Evolutionary conservation across 2,329 filamentous ascomycete genomes (phyloP), one percentile per base, ranked within the genome.

Genomic region (Fusarium sp.): DNA sequence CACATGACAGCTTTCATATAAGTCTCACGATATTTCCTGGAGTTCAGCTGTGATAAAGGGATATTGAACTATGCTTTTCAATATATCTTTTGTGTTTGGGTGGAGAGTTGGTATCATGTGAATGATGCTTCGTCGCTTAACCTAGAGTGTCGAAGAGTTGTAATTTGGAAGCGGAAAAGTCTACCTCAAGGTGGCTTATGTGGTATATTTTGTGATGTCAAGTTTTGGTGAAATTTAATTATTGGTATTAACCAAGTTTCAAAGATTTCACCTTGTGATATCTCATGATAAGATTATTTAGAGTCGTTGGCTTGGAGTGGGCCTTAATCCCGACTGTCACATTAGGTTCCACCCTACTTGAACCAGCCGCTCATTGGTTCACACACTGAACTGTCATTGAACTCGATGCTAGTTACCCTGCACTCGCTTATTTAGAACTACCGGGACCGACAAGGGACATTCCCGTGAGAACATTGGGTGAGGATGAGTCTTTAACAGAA

Each of bases 291-390:
- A 32, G 12, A 12, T 32, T 30, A 12, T 38, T 46, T 42, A 45
- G 24, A 67, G 47, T 53, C 23, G 23, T 40, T 17, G 19, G 8
- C 6, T 30, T 45, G 30, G 21, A 12, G 63, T 59, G 63, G 58
- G 47, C 36, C 34, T 38, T 5, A 10, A 17, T 17, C 20, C 15
- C 23, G 21, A 19, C n/a, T 38, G 43, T 63, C 32, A 14, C 20
- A 44, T 40, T 34, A 2, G 60, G 32, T 19, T 30, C 19, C 11
- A 46, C 21, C 12, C 6, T 32, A 8, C n/a, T 23, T 26, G 40
- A 44, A 32, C 17, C 3, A 47, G 14, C 4, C 32, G 20, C 19
- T 54, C 10, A 42, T 64, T 55, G 53, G 48, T n/a, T 28, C 26
- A 28, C 26, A 14, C 39, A 23, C 32, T 19, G 17, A 17, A 8